Conservation (phyloP, 495 filamentous ascomycete genomes). For the Thozetella sp. region DNA sequence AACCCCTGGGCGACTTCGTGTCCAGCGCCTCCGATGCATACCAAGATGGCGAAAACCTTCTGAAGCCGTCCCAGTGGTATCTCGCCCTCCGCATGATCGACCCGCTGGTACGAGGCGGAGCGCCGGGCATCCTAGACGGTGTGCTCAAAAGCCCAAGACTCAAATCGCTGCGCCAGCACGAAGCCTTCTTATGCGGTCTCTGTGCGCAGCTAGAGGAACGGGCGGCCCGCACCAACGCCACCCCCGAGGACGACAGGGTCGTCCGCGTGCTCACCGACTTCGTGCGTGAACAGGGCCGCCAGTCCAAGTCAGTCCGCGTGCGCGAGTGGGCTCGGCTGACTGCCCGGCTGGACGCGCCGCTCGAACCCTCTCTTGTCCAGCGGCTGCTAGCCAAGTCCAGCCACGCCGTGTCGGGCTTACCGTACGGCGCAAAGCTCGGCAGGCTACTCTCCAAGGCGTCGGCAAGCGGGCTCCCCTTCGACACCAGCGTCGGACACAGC, state of each 20-base stretch:
- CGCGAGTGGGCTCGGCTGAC: neutral
- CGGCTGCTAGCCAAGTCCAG: no score
- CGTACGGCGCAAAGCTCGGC: no score
- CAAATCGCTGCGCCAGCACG: neutral
- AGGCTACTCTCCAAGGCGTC: neutral
- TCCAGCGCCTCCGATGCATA: neutral
- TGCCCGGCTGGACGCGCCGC: no score
- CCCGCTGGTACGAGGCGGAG: neutral
- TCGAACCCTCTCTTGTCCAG: no score
- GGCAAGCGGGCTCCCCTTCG: neutral
- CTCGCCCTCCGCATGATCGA: neutral
- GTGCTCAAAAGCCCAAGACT: neutral
- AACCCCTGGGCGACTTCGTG: neutral
- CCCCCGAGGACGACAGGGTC: neutral
- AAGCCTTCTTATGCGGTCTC: neutral
- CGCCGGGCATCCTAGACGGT: neutral
- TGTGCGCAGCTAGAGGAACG: neutral
- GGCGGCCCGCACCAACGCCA: neutral
- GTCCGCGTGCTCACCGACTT: neutral
- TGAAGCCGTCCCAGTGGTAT: slow-evolving; percentile 1
- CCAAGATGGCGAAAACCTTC: slow-evolving; percentile 1
- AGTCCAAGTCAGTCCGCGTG: neutral
- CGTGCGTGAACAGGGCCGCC: neutral
- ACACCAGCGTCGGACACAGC: neutral
- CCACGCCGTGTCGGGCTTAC: no score